Base-by-base conservation (phyloP, 345 rosid species). In the Litchi chinensis region DNA sequence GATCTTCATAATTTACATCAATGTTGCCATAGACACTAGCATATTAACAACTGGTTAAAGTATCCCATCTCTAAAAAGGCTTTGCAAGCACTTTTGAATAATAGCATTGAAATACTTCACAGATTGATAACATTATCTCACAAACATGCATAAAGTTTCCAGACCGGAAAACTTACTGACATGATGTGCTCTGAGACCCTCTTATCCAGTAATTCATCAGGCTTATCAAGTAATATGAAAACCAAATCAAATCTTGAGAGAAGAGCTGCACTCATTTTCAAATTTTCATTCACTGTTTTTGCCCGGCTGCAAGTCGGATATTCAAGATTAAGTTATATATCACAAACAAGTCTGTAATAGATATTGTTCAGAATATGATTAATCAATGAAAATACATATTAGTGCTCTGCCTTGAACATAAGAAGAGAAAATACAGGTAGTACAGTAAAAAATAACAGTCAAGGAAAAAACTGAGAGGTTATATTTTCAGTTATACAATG, bases 201-300 rank as follows among this genome's bases (percentile, higher is more conserved):
- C 88, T 95, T 96, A 83, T 96, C 99, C 83, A 90, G 88, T 65
- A 88, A 86, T 90, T 92, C 97, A 87, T 96, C 95, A 78, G 93
- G 99, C 80, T 94, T 93, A 84, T 96, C 99, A 78, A 94, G 98
- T 82, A 96, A 85, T 81, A 94, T 96, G 94, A 92, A 95, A 77
- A 94, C 95, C 87, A 96, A 85, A 91, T 96, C 99, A 81, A 96
- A 96, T 81, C 99, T 91, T 10, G 98, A 92, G 82, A 95, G 95
- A 65, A 95, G 95, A 79, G 99, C 95, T 80, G 95, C 94, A 83
- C 91, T 96, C 98, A 94, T 94, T 82, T 93, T 94, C 86, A 96
- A 86, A 83, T 96, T 96, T 83, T 96, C 99, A 26, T 96, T 96
- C 82, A 96, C 98, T 44, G 99, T 96, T 91, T 90, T 95, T 46